Evolutionary conservation across 176 grass and related monocot species (phyloP).

Genomic region (Avena eriantha): DNA sequence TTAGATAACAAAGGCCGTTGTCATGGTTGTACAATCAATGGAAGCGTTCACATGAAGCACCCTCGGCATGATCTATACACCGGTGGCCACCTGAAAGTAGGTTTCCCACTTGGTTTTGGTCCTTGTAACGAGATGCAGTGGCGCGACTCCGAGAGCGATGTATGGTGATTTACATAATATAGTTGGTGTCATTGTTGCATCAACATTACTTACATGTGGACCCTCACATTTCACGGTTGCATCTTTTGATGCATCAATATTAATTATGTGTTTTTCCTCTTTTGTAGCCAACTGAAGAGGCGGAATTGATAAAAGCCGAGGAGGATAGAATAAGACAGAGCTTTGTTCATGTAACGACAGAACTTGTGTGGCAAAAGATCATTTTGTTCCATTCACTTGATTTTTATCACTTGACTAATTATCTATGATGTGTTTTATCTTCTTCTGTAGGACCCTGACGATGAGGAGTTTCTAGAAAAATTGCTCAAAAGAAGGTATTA

Average conservation of each 20-base stretch:
- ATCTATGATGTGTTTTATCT: background rate
- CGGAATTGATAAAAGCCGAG: background rate
- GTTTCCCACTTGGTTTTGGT: background rate
- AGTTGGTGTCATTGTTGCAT: too few relatives aligned
- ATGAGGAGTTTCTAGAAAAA: background rate
- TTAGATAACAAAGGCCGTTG: background rate
- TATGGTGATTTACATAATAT: background rate
- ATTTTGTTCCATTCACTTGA: background rate
- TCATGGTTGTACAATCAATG: background rate
- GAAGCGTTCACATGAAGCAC: background rate
- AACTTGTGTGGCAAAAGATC: background rate
- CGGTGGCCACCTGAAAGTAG: background rate
- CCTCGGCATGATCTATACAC: too few relatives aligned
- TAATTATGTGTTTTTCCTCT: background rate
- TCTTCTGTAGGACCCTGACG: constrained; percentile 7
- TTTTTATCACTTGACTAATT: constrained; percentile 1
- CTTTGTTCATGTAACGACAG: background rate
- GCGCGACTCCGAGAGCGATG: background rate
- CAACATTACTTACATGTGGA: background rate
- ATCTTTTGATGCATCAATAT: background rate
- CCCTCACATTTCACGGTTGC: background rate
- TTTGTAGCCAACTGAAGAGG: too few relatives aligned
- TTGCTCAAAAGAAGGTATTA: background rate
- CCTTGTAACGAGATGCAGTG: background rate
- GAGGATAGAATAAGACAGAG: background rate